These are phyloP conservation scores for Lactifluus subvellereus DNA, from an alignment of 768 basidiomycete species.

Conservation along the genomic window DNA sequence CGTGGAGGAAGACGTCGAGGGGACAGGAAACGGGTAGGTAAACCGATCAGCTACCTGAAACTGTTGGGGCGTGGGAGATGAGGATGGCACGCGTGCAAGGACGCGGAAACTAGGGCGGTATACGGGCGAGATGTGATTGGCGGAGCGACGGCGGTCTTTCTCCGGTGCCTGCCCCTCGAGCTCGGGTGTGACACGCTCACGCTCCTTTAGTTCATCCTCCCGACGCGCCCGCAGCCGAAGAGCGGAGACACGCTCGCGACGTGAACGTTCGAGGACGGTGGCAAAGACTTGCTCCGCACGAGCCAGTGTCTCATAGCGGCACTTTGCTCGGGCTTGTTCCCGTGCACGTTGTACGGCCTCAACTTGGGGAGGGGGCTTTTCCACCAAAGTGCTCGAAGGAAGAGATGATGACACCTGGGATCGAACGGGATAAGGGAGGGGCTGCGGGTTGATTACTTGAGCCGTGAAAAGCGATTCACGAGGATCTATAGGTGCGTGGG, in stretches of 20 bases:
- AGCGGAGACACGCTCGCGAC: constrained; percentile 14
- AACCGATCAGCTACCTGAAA: constrained; percentile 12
- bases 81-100: constrained; percentile 2
- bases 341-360: constrained; percentile 3
- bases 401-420: constrained; percentile 1
- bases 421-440: constrained; percentile 4
- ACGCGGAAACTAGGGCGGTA: constrained; percentile 7
- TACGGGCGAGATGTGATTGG: neutral
- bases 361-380: neutral
- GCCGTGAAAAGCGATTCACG: neutral
- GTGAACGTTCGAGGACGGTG: constrained; percentile 17
- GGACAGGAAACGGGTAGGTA: constrained; percentile 20
- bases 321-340: constrained; percentile 12
- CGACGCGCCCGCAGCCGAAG: constrained; percentile 9
- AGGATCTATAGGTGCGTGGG: constrained; percentile 19
- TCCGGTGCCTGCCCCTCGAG: constrained; percentile 14
- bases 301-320: constrained; percentile 15
- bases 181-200: constrained; percentile 11
- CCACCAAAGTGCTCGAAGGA: neutral
- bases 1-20: neutral
- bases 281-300: constrained; percentile 17
- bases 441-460: constrained; percentile 3
- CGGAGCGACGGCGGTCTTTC: neutral
- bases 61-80: neutral
- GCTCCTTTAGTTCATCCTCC: constrained; percentile 15